These are phyloP conservation scores for Globisporangium alternatum DNA, from an alignment of 352 stramenopile species.

Conservation along the genomic window DNA sequence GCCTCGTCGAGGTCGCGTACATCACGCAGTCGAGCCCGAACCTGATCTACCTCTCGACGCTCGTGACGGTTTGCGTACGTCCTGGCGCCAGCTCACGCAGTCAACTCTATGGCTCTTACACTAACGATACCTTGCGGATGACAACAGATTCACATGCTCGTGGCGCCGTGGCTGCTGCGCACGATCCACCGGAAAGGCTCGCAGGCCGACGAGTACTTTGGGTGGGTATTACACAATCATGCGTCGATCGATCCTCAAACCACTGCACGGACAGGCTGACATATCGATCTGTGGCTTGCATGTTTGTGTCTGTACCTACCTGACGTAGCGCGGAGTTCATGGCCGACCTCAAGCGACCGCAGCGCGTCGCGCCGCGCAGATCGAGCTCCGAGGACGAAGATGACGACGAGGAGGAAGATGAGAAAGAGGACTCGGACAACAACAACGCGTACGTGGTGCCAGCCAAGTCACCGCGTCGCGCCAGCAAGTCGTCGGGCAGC, in stretches of 20 bases:
- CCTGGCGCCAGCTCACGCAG: too few relatives aligned
- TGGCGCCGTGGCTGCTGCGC: slow-evolving; percentile 56
- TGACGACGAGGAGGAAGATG: slow-evolving; percentile 23
- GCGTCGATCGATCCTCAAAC: not conserved
- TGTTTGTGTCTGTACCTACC: not conserved
- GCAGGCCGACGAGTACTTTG: slow-evolving; percentile 67
- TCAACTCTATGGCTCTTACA: too few relatives aligned
- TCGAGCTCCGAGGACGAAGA: slow-evolving; percentile 18
- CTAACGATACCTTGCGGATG: not conserved
- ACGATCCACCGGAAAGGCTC: slow-evolving; percentile 69
- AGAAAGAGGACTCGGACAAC: slow-evolving; percentile 11
- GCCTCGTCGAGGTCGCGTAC: slow-evolving; percentile 55
- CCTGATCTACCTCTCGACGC: slow-evolving; percentile 62
- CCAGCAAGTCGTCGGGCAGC: not conserved
- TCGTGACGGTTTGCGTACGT: slow-evolving; percentile 56
- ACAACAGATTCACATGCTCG: slow-evolving; percentile 50
- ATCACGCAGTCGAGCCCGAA: slow-evolving; percentile 49
- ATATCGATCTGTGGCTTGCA: not conserved
- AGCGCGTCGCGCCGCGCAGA: slow-evolving; percentile 7
- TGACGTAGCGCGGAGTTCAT: slow-evolving; percentile 54
- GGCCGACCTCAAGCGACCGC: slow-evolving; percentile 31
- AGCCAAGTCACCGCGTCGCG: slow-evolving; percentile 17
- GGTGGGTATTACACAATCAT: slow-evolving; percentile 18
- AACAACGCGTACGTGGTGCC: slow-evolving; percentile 20
- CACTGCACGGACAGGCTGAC: not conserved